Evolutionary conservation across 2,329 filamentous ascomycete genomes (phyloP).

Genomic region (Talaromyces funiculosus): DNA sequence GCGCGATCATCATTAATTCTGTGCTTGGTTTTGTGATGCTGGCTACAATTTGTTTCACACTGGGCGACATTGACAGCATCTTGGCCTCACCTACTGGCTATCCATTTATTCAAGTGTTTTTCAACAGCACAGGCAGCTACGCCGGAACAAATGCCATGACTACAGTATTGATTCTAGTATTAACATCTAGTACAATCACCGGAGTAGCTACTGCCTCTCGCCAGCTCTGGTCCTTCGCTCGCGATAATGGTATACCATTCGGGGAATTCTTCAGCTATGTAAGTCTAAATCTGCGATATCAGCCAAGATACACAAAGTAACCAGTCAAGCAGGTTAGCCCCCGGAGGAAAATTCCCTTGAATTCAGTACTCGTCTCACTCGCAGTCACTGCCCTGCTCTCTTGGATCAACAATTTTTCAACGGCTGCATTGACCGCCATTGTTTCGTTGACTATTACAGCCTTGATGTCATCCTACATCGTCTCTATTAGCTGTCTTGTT

Average conservation of each 20-base stretch:
- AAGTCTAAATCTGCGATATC: slow-evolving; percentile 15
- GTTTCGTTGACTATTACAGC: slow-evolving; percentile 39
- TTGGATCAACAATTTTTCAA: slow-evolving; percentile 49
- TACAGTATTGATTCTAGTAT: slow-evolving; percentile 45
- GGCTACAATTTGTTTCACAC: slow-evolving; percentile 50
- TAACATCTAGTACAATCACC: slow-evolving; percentile 46
- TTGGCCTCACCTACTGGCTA: slow-evolving; percentile 46
- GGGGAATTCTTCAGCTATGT: slow-evolving; percentile 35
- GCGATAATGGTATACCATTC: slow-evolving; percentile 38
- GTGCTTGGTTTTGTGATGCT: slow-evolving; percentile 51
- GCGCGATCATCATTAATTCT: slow-evolving; percentile 47
- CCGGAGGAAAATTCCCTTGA: slow-evolving; percentile 41
- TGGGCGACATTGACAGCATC: slow-evolving; percentile 45
- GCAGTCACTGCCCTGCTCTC: slow-evolving; percentile 41
- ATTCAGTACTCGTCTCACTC: slow-evolving; percentile 44
- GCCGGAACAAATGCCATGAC: slow-evolving; percentile 49
- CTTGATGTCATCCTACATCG: slow-evolving; percentile 39
- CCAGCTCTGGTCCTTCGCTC: slow-evolving; percentile 52
- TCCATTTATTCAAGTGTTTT: slow-evolving; percentile 56
- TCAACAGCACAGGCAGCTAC: slow-evolving; percentile 46
- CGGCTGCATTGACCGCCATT: slow-evolving; percentile 39
- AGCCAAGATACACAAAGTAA: neutral
- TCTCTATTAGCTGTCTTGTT: slow-evolving; percentile 45
- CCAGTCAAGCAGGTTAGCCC: slow-evolving; percentile 28
- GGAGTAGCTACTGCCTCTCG: slow-evolving; percentile 55